phyloP scores from a whole-genome alignment of 1,284 basidiomycete genomes.

The Ustilago loliicola region DNA sequence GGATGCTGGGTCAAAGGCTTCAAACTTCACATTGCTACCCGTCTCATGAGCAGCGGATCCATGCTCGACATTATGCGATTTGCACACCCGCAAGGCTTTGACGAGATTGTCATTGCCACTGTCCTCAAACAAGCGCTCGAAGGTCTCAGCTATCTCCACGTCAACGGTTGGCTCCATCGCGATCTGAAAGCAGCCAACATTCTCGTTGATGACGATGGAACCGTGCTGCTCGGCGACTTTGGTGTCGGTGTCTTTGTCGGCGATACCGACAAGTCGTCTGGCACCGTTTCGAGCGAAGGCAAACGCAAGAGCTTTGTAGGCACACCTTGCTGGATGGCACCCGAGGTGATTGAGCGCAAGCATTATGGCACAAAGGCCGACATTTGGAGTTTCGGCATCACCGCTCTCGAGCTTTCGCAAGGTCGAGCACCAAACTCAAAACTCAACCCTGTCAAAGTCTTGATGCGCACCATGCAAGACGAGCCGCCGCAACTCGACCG shows the following conservation, averaged over 20 bases:
- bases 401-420: slow-evolving; percentile 83
- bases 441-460: slow-evolving; percentile 80
- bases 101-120: slow-evolving; percentile 85
- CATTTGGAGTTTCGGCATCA: slow-evolving; percentile 93
- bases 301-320: slow-evolving; percentile 87
- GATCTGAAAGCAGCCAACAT: slow-evolving; percentile 91
- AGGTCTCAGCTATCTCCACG: slow-evolving; percentile 87
- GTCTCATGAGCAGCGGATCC: slow-evolving; percentile 88
- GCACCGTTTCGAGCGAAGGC: slow-evolving; percentile 69
- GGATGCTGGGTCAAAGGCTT: slow-evolving; percentile 87
- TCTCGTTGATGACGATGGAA: slow-evolving; percentile 76
- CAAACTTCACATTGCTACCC: slow-evolving; percentile 85
- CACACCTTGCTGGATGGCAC: slow-evolving; percentile 95
- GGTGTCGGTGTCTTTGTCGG: slow-evolving; percentile 85
- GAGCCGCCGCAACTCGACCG: slow-evolving; percentile 78
- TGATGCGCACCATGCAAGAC: slow-evolving; percentile 76
- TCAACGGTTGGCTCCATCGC: slow-evolving; percentile 85
- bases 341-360: slow-evolving; percentile 85
- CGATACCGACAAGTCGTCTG: slow-evolving; percentile 71
- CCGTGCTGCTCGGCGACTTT: slow-evolving; percentile 87
- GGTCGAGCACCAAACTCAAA: slow-evolving; percentile 85
- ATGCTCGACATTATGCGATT: slow-evolving; percentile 88
- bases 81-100: slow-evolving; percentile 85
- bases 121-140: slow-evolving; percentile 85
- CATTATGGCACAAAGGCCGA: slow-evolving; percentile 85